A percentile compares a stretch with the other conserved stretches of the same genome.
These are phyloP conservation scores for Aspergillus leporis DNA, from an alignment of 495 filamentous ascomycete species.

Conservation along the genomic window DNA sequence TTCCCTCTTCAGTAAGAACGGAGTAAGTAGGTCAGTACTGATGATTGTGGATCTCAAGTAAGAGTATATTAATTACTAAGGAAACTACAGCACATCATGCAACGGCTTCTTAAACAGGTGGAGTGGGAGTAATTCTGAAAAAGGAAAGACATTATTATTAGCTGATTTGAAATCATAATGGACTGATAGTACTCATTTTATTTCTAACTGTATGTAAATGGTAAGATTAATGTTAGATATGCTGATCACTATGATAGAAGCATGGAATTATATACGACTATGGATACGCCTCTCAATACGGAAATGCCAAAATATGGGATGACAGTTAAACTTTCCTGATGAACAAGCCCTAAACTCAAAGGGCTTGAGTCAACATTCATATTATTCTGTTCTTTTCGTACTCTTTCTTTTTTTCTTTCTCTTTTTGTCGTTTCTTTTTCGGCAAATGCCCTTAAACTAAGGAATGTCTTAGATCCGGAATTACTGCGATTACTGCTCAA, in stretches of 20 bases:
- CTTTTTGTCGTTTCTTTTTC: not conserved
- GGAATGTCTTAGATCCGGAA: not conserved
- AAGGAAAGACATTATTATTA: slow-evolving; percentile 14
- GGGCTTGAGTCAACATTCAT: not conserved
- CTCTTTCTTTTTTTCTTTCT: not conserved
- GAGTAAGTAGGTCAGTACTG: no score
- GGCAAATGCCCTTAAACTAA: not conserved
- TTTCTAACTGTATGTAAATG: not conserved
- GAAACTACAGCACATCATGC: slow-evolving; percentile 16
- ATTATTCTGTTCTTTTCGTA: no score
- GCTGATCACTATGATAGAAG: not conserved
- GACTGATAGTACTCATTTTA: slow-evolving; percentile 6
- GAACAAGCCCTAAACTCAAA: not conserved
- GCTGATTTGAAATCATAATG: slow-evolving; percentile 9
- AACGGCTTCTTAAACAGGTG: slow-evolving; percentile 16
- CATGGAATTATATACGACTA: not conserved
- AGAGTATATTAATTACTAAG: slow-evolving; percentile 9
- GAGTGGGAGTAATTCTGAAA: slow-evolving; percentile 8
- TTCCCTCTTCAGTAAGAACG: not conserved
- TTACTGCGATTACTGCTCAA: not conserved
- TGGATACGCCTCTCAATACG: not conserved
- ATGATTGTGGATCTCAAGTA: slow-evolving; percentile 12
- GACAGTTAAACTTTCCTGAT: not conserved
- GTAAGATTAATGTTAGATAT: not conserved
- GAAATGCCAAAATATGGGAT: slow-evolving; percentile 1